Conservation (phyloP, 176 grass and related monocot species). For the Calamus simplicifolius region DNA sequence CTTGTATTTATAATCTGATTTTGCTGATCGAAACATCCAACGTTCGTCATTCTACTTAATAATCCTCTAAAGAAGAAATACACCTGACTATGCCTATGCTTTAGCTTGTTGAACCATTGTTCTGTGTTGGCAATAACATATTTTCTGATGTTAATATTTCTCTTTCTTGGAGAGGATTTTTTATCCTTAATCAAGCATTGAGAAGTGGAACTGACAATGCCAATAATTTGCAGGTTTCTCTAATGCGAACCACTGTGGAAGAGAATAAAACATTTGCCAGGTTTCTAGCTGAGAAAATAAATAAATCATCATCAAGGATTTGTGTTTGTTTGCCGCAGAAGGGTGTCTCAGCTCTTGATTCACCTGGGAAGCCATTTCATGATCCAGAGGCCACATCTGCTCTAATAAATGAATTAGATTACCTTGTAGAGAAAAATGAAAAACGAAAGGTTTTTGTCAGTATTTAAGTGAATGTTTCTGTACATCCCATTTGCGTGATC, state of each 20-base stretch:
- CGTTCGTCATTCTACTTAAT: no score
- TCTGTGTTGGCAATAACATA: no score
- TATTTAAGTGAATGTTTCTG: not conserved
- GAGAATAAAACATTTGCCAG: constrained; percentile 81
- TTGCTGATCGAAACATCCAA: no score
- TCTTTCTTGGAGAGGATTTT: no score
- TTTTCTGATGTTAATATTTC: no score
- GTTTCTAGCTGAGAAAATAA: constrained; percentile 93
- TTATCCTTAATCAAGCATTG: no score
- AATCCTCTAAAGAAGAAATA: no score
- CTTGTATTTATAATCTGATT: no score
- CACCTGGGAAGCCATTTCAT: constrained; percentile 85
- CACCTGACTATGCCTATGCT: no score
- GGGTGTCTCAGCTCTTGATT: constrained; percentile 81
- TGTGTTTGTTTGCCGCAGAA: constrained; percentile 66
- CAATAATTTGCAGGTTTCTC: constrained; percentile 52
- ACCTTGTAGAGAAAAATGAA: constrained; percentile 49
- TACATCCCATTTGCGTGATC: no score
- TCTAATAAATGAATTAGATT: constrained; percentile 69
- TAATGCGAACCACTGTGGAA: constrained; percentile 74
- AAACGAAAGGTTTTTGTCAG: constrained; percentile 48
- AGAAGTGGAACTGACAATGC: not conserved
- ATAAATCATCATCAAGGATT: constrained; percentile 67
- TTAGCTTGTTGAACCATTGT: no score
- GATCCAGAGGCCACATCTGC: constrained; percentile 61